Base-by-base conservation (phyloP, 257 asterid genomes). In the Buddleja alternifolia region DNA sequence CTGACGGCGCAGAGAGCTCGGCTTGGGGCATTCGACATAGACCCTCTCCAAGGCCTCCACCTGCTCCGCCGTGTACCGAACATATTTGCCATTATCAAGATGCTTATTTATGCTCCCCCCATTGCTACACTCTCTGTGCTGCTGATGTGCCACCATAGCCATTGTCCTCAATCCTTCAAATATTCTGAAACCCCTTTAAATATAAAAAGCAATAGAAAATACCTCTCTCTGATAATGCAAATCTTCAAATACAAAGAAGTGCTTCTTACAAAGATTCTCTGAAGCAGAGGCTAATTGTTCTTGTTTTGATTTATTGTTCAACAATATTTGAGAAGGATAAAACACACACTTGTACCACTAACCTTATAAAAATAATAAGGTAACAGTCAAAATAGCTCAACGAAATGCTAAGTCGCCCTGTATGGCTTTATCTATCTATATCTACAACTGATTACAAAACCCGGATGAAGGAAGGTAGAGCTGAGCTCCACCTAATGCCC, bases 31-130 rank as follows among this genome's bases (percentile, higher is more conserved):
- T 66, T 86, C 97, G 3, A 92, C 77, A 68, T 92, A 92, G 40
- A 90, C 93, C 82, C 98, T 88, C 72, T 92, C 98, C 81, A 92
- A 75, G 25, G 96, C 98, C 63, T 92, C 98, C 73, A 92, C 91
- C 73, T 92, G 98, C 87, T 92, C 98, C 23, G 92, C 82, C 8
- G 98, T 92, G 71, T 90, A 92, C 19, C 98, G 80, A 8, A 90
- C 97, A 64, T 92, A 92, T 75, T 92, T 92, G 36, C 97, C 97
- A 32, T 85, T 73, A 75, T 90, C 97, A 61, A 90, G 82, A 78
- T 84, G 94, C 68, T 78, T 90, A 69, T 70, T 78, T 39, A 86
- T 81, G 79, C 93, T 82, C 52, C 90, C 91, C 52, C 90, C 91
- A 65, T 93, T 83, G 75, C 96, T 86, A 74, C 85, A 85, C 77